Evolutionary conservation across 2,329 filamentous ascomycete genomes (phyloP), one percentile per base, ranked within the genome.

Genomic region (Arachnomyces sp.): DNA sequence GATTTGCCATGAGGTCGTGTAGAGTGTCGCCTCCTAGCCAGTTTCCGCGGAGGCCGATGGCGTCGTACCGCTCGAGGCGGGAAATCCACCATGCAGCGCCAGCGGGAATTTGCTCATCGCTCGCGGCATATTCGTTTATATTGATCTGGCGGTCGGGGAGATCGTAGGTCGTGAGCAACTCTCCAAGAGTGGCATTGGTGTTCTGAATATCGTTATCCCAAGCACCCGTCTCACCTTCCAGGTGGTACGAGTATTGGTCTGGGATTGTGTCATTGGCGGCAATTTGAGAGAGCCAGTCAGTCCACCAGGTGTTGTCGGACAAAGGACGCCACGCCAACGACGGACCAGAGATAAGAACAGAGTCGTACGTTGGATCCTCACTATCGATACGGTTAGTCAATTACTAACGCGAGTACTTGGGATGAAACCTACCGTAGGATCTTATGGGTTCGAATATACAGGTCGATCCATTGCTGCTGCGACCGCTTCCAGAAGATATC

Each of bases 91-190:
- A 74, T 0, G 62, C 69, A 1, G 62, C 54, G 3, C 55, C 59
- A 0, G 62, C 52, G 0, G 70, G 64, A 7, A 63, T 55, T 39
- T 73, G 66, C 45, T 73, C 65, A 5, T 45, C 45, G 14, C 50
- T 56, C 1, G 49, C 51, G 3, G 56, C 70, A 44, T 74, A 74
- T 45, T 74, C 71, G 44, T 74, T 73, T 49, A 74, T 62, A 43
- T 72, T 69, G 28, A 72, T 56, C 1, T 56, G 54, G 3, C 53
- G 52, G 0, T 54, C 44, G 7, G 63, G 59, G 0, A 67, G 52
- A 8, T 44, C 50, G 44, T 65, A 51, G 6, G 43, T 40, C 4
- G 42, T 38, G 1, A 60, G 52, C 2, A 64, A 43, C 3, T 40
- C 29, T 8, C 48, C 30, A 1, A 64, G 52, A 4, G 50, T 49